Base-by-base conservation (phyloP, 306 rosid genomes). In the Styphnolobium japonicum region DNA sequence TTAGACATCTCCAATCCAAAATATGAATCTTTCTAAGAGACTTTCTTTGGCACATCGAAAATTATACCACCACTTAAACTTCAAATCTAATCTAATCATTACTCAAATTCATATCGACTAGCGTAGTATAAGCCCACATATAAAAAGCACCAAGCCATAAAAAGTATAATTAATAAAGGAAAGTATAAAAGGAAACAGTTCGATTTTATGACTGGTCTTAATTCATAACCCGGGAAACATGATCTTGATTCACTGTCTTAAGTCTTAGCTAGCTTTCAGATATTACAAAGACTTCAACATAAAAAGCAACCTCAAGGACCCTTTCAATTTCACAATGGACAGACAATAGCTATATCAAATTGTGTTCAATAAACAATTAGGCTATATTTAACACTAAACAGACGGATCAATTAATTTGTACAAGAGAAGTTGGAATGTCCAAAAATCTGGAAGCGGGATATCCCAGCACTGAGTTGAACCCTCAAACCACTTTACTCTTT, bases 391-490 rank as follows among this genome's bases (percentile, higher is more conserved):
- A 66, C 23, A 78, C 67, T 46, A n/a, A 40, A 66, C 8, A 7
- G 10, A 52, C 23, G 2, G 19, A 43, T 53, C 45, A 60, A 65
- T 66, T 51, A 43, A 48, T 39, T 73, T 43, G 16, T 80, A 71
- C 78, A 71, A 43, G 53, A 57, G 64, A 12, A 53, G 34, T 7
- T 10, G 27, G 56, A 48, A 36, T 61, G 49, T 25, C 42, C 8
- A 45, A 27, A 43, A 79, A 53, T 27, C 45, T 18, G 70, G 80
- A 63, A 27, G 23, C 72, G 4, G 36, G 60, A 57, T 80, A 53
- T 75, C 39, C 67, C 73, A 73, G 68, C 69, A 80, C 80, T 76
- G 40, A 25, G 56, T 39, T 36, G 51, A 70, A 39, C 82, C 72
- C 52, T 78, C 49, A 37, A 60, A 52, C 42, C 31, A 43, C 57